Conservation (phyloP, 495 filamentous ascomycete genomes). For the Tuber aestivum region DNA sequence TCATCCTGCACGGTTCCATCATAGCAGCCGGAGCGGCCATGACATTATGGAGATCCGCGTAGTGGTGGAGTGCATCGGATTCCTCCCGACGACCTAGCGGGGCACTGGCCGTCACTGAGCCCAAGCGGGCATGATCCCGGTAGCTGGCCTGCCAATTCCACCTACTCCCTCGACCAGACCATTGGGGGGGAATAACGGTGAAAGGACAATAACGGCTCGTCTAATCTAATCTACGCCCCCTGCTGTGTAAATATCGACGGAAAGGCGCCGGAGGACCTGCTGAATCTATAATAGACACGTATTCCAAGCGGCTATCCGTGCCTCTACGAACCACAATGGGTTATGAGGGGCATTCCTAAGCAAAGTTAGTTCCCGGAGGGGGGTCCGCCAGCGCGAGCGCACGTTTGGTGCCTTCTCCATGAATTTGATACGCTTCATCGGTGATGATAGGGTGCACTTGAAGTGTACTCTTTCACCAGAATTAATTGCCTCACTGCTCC, state of each 20-base stretch:
- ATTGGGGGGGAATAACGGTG: too few relatives aligned
- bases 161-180: too few relatives aligned
- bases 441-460: background rate
- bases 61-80: slow-evolving; percentile 45
- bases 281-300: too few relatives aligned
- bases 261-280: too few relatives aligned
- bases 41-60: slow-evolving; percentile 48
- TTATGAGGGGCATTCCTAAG: slow-evolving; percentile 43
- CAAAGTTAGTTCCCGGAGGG: slow-evolving; percentile 45
- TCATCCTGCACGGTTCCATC: slow-evolving; percentile 51
- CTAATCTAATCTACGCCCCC: too few relatives aligned
- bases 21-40: slow-evolving; percentile 51
- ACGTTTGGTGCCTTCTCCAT: slow-evolving; percentile 53
- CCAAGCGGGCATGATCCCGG: slow-evolving; percentile 49
- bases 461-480: background rate
- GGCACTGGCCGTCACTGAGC: slow-evolving; percentile 47
- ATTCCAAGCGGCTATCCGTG: too few relatives aligned
- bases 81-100: slow-evolving; percentile 37
- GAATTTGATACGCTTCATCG: slow-evolving; percentile 15
- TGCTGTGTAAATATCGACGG: too few relatives aligned
- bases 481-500: background rate
- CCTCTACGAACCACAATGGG: slow-evolving; percentile 45
- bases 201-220: too few relatives aligned
- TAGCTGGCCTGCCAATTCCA: slow-evolving; percentile 41
- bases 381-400: slow-evolving; percentile 47